Percentiles rank a stretch among this genome's conserved stretches.
Evolutionary conservation across 495 filamentous ascomycete species (phyloP).

Genomic region (Hypoxylon trugodes): DNA sequence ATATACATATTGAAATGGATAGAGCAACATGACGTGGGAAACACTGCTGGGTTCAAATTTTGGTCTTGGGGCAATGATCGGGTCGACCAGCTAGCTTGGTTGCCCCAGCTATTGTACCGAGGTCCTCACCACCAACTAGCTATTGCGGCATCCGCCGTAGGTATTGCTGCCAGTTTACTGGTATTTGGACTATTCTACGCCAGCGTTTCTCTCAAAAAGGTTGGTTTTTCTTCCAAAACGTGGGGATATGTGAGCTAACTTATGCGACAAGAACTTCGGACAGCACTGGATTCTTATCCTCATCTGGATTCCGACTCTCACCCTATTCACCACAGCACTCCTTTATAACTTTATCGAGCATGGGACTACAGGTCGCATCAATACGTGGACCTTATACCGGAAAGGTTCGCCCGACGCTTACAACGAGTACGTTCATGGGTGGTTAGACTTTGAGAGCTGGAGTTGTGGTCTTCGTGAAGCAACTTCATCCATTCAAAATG

Average conservation of each 20-base stretch:
- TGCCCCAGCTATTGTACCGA: slow-evolving; percentile 1
- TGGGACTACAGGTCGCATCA: not conserved
- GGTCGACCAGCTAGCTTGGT: no score
- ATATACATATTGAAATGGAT: no score
- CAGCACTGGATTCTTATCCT: not conserved
- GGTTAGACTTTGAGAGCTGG: slow-evolving; percentile 8
- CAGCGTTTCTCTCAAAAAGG: no score
- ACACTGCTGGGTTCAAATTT: no score
- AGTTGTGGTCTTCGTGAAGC: not conserved
- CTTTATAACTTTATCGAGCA: slow-evolving; percentile 7
- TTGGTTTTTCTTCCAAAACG: no score
- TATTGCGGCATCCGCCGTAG: slow-evolving; percentile 3
- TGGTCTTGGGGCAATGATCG: no score
- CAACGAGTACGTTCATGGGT: not conserved
- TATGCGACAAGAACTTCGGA: no score
- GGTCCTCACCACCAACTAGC: slow-evolving; percentile 10
- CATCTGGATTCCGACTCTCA: not conserved
- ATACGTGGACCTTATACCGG: not conserved
- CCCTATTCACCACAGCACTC: not conserved
- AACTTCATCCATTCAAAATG: no score
- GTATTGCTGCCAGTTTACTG: no score
- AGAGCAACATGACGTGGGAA: no score
- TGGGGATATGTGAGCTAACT: no score
- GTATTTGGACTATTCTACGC: no score
- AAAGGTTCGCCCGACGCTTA: not conserved